Base-by-base conservation (phyloP, 2,329 filamentous ascomycete genomes). In the Phialophora macrospora region DNA sequence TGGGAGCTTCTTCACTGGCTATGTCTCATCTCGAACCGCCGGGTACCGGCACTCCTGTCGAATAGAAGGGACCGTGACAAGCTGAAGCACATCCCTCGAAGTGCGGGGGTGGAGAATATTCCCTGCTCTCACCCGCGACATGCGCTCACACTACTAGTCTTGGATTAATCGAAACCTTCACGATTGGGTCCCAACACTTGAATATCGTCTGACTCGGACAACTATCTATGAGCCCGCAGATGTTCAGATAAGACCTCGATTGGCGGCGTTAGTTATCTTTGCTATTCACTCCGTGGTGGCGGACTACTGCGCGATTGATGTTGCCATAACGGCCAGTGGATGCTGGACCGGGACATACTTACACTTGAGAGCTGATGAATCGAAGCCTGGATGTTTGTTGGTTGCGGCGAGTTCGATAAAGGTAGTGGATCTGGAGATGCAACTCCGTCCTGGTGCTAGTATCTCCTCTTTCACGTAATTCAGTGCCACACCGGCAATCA, bases 21-120 rank as follows among this genome's bases (percentile, higher is more conserved):
- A 60, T 60, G 58, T 60, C 58, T 60, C 58, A 60, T 60, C 30
- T 38, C n/a, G n/a, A 41, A 38, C 32, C 30, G 57, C 28, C 26
- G 26, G 22, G 8, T 28, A 8, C 26, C 57, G 57, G 57, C 17
- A 12, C 46, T 26, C 58, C 38, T 51, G 22, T 59, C 56, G 38
- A 44, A 48, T 22, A 30, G 26, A 4, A 46, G 46, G 11, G 3
- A 46, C 20, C 34, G 28, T 9, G 56, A 20, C 24, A n/a, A 30
- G 28, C 11, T 22, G 24, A 7, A 30, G 20, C 41, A 46, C 26
- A 26, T 44, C 24, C 26, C 24, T 49, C 41, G 30, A 59, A 59
- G 26, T 59, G 56, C 56, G 56, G 56, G 56, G 56, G 38, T 44
- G 38, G 38, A n/a, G 38, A n/a, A n/a, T 8, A 8, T n/a, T 44